Conservation (phyloP, 257 asterid species). For the Lantana camara region DNA sequence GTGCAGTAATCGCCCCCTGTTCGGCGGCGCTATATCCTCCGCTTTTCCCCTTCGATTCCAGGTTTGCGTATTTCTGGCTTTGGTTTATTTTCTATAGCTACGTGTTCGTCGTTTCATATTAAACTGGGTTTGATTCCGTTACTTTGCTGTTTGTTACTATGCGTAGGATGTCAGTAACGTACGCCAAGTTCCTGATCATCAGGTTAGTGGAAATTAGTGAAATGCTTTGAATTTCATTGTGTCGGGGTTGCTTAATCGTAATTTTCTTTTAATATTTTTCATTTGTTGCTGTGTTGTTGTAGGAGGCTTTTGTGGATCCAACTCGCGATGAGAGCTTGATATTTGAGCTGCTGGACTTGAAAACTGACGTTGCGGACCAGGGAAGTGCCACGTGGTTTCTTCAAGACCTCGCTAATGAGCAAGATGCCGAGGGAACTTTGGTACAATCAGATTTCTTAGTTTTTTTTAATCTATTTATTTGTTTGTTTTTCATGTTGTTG, state of each 20-base stretch:
- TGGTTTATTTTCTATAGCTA: not conserved
- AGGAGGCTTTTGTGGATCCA: conserved; percentile 92
- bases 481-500: not conserved
- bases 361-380: conserved; percentile 70
- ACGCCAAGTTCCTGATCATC: conserved; percentile 97
- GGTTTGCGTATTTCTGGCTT: conserved; percentile 35
- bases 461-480: not conserved
- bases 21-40: conserved; percentile 75
- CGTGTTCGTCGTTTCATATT: not conserved
- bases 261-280: not conserved
- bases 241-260: not conserved
- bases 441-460: conserved; percentile 25
- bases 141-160: not conserved
- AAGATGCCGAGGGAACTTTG: conserved; percentile 81
- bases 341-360: conserved; percentile 81
- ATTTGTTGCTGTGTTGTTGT: conserved; percentile 13
- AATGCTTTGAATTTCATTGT: not conserved
- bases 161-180: conserved; percentile 75
- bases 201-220: conserved; percentile 44
- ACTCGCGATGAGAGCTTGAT: conserved; percentile 89
- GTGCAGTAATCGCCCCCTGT: conserved; percentile 50
- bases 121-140: not conserved
- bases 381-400: conserved; percentile 96
- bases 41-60: conserved; percentile 73
- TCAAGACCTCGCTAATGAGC: conserved; percentile 90